Conservation (phyloP, 1,284 basidiomycete genomes). For the Volvariella volvacea region DNA sequence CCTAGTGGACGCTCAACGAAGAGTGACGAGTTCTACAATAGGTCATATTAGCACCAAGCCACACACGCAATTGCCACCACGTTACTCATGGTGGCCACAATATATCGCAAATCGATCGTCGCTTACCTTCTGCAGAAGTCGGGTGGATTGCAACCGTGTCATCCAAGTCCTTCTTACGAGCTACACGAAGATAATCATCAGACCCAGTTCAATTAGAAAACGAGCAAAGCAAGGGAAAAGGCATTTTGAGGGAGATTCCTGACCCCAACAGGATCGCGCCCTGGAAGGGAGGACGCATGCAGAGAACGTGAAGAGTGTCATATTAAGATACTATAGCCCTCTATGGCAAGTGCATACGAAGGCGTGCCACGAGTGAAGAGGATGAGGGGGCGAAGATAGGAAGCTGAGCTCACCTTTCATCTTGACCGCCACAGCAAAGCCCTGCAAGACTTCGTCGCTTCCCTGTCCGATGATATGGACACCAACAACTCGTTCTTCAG, state of each 20-base stretch:
- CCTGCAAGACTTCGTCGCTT: constrained; percentile 90
- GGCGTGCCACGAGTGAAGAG: background rate
- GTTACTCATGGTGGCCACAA: background rate
- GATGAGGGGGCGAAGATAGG: background rate
- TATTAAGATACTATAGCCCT: too few species aligned
- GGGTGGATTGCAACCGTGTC: constrained; percentile 91
- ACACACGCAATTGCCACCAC: background rate
- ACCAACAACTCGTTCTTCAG: constrained; percentile 92
- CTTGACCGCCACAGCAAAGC: constrained; percentile 92
- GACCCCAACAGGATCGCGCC: too few species aligned
- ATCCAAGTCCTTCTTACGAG: constrained; percentile 79
- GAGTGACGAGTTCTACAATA: constrained; percentile 22
- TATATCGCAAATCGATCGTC: constrained; percentile 2
- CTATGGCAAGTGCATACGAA: constrained; percentile 1
- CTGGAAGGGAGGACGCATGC: background rate
- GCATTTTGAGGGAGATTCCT: background rate
- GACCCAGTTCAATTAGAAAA: background rate
- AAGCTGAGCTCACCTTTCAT: constrained; percentile 68
- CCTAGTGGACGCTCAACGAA: constrained; percentile 15
- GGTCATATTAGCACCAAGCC: constrained; percentile 2
- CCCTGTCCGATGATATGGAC: constrained; percentile 90
- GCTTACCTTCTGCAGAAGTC: constrained; percentile 67
- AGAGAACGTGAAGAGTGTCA: constrained; percentile 1
- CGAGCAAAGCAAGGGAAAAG: constrained; percentile 1
- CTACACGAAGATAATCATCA: constrained; percentile 23